Evolutionary conservation across 306 rosid genomes (phyloP).

Genomic region (Casuarina glauca): DNA sequence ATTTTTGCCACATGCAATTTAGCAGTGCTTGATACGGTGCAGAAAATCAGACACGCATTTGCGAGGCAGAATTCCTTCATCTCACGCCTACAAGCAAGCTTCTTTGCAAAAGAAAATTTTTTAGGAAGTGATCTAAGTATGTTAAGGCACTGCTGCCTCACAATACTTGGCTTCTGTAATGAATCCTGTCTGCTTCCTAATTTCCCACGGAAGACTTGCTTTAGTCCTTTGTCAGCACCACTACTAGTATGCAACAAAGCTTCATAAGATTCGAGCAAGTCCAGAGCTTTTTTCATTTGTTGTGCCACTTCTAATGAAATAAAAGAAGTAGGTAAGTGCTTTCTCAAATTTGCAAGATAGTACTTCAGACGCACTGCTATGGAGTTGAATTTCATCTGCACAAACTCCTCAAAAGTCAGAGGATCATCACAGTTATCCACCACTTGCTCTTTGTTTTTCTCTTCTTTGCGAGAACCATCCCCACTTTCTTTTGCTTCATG

Average conservation of each 20-base stretch:
- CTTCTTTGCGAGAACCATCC: neutral
- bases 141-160: constrained; percentile 7
- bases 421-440: neutral
- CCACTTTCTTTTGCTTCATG: neutral
- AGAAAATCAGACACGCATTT: constrained; percentile 48
- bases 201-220: neutral
- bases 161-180: constrained; percentile 11
- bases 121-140: constrained; percentile 30
- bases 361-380: constrained; percentile 14
- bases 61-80: constrained; percentile 37
- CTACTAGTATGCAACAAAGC: constrained; percentile 2
- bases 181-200: neutral
- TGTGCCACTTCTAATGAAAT: constrained; percentile 29
- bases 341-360: constrained; percentile 23
- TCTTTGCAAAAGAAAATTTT: constrained; percentile 17
- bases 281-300: constrained; percentile 27
- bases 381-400: constrained; percentile 14
- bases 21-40: constrained; percentile 41
- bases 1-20: constrained; percentile 13
- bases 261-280: constrained; percentile 28
- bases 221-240: constrained; percentile 13
- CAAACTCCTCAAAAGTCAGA: constrained; percentile 28
- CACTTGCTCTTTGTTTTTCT: neutral
- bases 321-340: constrained; percentile 50
- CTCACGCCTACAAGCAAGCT: neutral